Conservation (phyloP, 805 yeast genomes). For the Lachancea cidri region DNA sequence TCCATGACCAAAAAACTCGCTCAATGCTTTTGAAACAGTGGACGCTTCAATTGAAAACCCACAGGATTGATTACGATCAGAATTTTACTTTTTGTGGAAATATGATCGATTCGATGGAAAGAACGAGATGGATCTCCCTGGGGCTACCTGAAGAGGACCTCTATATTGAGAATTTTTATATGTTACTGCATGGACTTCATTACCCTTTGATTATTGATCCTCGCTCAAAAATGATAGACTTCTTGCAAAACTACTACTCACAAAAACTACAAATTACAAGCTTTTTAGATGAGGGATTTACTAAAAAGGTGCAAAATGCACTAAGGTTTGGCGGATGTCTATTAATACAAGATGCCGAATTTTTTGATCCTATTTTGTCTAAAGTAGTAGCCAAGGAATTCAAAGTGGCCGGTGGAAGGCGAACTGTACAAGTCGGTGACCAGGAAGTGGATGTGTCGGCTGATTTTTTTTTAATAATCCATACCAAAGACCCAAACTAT, state of each 20-base stretch:
- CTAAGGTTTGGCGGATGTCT: slow-evolving; percentile 76
- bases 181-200: slow-evolving; percentile 33
- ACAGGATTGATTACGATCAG: slow-evolving; percentile 38
- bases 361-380: slow-evolving; percentile 67
- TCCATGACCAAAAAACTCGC: slow-evolving; percentile 46
- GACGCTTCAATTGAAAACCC: slow-evolving; percentile 32
- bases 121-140: slow-evolving; percentile 45
- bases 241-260: slow-evolving; percentile 32
- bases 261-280: slow-evolving; percentile 52
- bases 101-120: slow-evolving; percentile 38
- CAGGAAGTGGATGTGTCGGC: slow-evolving; percentile 63
- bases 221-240: slow-evolving; percentile 40
- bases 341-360: slow-evolving; percentile 73
- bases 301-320: slow-evolving; percentile 70
- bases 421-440: slow-evolving; percentile 53
- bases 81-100: slow-evolving; percentile 34
- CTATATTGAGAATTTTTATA: slow-evolving; percentile 52
- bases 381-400: slow-evolving; percentile 59
- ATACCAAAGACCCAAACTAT: slow-evolving; percentile 53
- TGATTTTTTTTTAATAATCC: slow-evolving; percentile 54
- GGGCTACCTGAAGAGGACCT: slow-evolving; percentile 58
- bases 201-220: slow-evolving; percentile 75
- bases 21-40: slow-evolving; percentile 32
- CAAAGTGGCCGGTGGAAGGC: slow-evolving; percentile 62
- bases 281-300: slow-evolving; percentile 62